Evolutionary conservation across 192 early-diverging fungal species (phyloP).

Genomic region (Podila clonocystis): DNA sequence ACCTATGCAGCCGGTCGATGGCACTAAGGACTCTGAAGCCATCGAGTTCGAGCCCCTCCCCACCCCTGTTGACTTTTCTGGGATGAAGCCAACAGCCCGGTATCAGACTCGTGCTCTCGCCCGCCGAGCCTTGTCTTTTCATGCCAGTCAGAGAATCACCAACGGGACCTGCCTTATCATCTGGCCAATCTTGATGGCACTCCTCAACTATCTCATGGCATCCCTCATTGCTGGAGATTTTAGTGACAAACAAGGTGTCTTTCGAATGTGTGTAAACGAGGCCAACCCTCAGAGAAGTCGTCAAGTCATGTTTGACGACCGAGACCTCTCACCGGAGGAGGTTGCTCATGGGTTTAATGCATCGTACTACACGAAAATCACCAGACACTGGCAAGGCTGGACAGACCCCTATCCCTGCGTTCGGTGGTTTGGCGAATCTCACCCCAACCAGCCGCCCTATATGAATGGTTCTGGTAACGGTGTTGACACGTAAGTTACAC

Average conservation of each 20-base stretch:
- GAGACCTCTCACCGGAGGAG: no score
- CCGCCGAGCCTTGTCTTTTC: constrained; percentile 35
- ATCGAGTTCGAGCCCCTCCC: constrained; percentile 26
- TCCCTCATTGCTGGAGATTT: not conserved
- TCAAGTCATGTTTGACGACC: not conserved
- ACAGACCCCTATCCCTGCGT: constrained; percentile 5
- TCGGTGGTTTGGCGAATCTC: constrained; percentile 44
- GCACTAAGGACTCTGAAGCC: no score
- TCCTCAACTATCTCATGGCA: constrained; percentile 4
- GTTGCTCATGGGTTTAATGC: not conserved
- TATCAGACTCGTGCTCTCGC: constrained; percentile 36
- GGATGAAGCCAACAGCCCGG: constrained; percentile 9
- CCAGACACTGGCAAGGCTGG: no score
- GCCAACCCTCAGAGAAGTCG: constrained; percentile 3
- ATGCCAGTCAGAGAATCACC: constrained; percentile 22
- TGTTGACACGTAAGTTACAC: constrained; percentile 16
- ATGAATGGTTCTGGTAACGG: constrained; percentile 8
- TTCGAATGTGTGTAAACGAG: constrained; percentile 22
- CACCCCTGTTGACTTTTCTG: constrained; percentile 27
- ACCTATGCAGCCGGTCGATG: no score
- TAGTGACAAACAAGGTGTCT: not conserved
- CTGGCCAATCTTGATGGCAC: constrained; percentile 29
- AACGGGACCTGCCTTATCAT: constrained; percentile 27
- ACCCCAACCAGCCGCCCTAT: constrained; percentile 29
- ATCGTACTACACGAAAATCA: constrained; percentile 13